Conservation (phyloP, 306 rosid species). For the Casuarina equisetifolia region DNA sequence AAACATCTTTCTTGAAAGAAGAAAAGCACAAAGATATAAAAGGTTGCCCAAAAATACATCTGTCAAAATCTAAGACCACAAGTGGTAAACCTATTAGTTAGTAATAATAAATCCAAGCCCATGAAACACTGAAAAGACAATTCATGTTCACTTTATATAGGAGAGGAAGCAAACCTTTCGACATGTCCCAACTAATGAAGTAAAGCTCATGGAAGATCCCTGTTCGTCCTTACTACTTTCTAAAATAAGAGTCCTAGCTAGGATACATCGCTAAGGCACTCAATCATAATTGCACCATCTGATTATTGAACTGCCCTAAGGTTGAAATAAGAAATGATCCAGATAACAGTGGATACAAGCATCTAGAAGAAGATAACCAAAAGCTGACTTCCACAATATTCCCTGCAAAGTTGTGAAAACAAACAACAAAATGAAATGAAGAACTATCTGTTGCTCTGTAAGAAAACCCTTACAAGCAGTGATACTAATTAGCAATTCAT, state of each 20-base stretch:
- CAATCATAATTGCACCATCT: slow-evolving; percentile 9
- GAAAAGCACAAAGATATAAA: slow-evolving; percentile 57
- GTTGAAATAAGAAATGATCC: slow-evolving; percentile 4
- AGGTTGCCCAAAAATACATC: slow-evolving; percentile 69
- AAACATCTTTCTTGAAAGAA: slow-evolving; percentile 46
- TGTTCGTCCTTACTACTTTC: slow-evolving; percentile 47
- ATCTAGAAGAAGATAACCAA: slow-evolving; percentile 76
- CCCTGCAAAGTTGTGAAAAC: slow-evolving; percentile 55
- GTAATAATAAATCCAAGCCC: slow-evolving; percentile 19
- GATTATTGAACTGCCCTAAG: slow-evolving; percentile 6
- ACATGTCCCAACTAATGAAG: slow-evolving; percentile 54
- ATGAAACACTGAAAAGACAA: slow-evolving; percentile 12
- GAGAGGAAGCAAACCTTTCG: slow-evolving; percentile 51
- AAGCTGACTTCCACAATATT: slow-evolving; percentile 58
- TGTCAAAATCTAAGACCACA: slow-evolving; percentile 51
- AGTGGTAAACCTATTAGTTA: slow-evolving; percentile 20
- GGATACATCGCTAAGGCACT: slow-evolving; percentile 46
- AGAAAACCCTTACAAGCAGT: neutral
- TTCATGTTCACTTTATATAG: slow-evolving; percentile 9
- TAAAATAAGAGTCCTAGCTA: slow-evolving; percentile 62
- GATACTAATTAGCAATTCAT: neutral
- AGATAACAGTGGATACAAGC: slow-evolving; percentile 62
- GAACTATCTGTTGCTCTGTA: neutral
- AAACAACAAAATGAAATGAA: neutral
- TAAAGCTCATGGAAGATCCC: slow-evolving; percentile 44